Percentiles rank a stretch among this genome's conserved stretches.
phyloP scores from a whole-genome alignment of 345 rosid species.

The Eucalyptus grandis region DNA sequence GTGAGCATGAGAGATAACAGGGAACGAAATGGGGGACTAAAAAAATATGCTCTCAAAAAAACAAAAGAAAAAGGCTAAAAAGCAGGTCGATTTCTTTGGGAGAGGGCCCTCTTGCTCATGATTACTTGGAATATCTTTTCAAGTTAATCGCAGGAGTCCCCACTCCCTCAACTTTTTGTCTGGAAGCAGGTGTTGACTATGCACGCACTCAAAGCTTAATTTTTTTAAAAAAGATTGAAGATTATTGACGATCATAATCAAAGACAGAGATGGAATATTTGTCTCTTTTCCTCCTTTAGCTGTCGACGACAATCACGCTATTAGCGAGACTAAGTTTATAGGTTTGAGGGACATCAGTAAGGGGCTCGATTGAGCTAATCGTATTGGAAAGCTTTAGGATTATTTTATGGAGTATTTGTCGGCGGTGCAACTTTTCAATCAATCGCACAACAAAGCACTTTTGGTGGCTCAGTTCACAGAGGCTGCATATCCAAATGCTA shows the following conservation, averaged over 20 bases:
- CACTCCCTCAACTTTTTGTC: conserved; percentile 17
- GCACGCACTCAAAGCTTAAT: neutral
- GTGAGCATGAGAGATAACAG: neutral
- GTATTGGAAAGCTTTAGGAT: neutral
- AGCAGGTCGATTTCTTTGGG: neutral
- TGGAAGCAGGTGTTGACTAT: conserved; percentile 38
- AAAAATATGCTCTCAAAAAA: neutral
- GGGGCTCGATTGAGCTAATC: neutral
- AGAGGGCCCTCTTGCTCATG: conserved; percentile 7
- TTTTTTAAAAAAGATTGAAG: neutral
- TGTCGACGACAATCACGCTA: neutral
- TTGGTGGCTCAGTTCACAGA: neutral
- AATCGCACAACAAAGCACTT: neutral
- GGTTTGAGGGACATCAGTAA: neutral
- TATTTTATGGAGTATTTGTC: neutral
- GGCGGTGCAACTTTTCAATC: neutral
- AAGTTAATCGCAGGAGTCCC: conserved; percentile 7
- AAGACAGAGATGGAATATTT: neutral
- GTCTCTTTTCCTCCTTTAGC: neutral
- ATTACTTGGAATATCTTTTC: conserved; percentile 25
- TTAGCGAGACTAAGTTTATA: neutral
- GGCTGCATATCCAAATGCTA: neutral
- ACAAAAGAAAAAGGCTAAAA: neutral
- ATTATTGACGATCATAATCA: neutral
- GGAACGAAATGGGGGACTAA: neutral